Evolutionary conservation across 371 early-diverging fungal genomes (phyloP).

Genomic region (Ordospora colligata): DNA sequence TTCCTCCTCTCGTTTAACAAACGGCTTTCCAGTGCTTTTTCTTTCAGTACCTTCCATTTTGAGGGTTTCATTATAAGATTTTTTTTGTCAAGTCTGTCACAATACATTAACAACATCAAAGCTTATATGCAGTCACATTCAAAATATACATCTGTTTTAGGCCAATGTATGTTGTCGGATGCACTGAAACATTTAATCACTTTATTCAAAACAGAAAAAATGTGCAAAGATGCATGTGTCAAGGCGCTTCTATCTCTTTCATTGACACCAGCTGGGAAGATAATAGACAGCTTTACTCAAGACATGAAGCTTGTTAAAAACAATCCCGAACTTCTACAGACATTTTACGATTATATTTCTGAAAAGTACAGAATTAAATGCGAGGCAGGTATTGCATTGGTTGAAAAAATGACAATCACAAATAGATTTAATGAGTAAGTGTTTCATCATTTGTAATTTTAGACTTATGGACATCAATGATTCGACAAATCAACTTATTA

Average conservation of each 20-base stretch:
- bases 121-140: too few species aligned
- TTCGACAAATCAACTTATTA: background rate
- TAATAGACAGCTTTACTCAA: constrained; percentile 24
- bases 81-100: background rate
- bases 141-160: too few species aligned
- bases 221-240: background rate
- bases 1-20: constrained; percentile 45
- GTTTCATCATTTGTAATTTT: background rate
- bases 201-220: background rate
- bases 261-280: constrained; percentile 1
- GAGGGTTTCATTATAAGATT: background rate
- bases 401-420: constrained; percentile 24
- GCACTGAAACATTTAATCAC: background rate
- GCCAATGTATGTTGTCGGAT: too few species aligned
- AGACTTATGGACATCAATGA: background rate
- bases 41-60: constrained; percentile 27
- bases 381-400: constrained; percentile 30
- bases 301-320: background rate
- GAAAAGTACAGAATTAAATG: constrained; percentile 32
- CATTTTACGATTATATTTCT: constrained; percentile 31
- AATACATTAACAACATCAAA: background rate
- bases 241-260: background rate
- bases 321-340: background rate
- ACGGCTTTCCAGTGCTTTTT: constrained; percentile 3
- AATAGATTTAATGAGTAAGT: constrained; percentile 7